These are phyloP conservation scores for Phytophthora aleatoria DNA, from an alignment of 352 stramenopile genomes.

Conservation along the genomic window DNA sequence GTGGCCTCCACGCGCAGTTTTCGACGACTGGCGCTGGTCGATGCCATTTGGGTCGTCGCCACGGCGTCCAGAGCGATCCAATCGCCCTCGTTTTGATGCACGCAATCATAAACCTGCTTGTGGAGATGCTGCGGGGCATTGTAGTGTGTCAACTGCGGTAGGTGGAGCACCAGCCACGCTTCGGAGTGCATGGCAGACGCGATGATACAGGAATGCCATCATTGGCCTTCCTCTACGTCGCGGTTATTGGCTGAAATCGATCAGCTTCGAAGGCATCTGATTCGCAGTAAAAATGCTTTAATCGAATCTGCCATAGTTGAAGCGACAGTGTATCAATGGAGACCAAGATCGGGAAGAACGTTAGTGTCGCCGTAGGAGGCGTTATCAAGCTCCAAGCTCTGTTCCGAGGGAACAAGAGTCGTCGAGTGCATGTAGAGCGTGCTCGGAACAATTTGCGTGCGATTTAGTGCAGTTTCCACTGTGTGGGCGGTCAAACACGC, in stretches of 20 bases:
- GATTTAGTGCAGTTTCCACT: slow-evolving; percentile 5
- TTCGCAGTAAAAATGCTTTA: not conserved
- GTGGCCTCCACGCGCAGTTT: slow-evolving; percentile 31
- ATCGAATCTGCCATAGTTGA: not conserved
- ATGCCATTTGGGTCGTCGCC: slow-evolving; percentile 7
- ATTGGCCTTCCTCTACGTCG: slow-evolving; percentile 1
- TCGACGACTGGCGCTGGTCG: slow-evolving; percentile 12
- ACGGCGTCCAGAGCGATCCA: slow-evolving; percentile 31
- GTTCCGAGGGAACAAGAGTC: slow-evolving; percentile 58
- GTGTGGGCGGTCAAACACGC: not conserved
- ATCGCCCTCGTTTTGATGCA: slow-evolving; percentile 25
- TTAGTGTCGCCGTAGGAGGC: slow-evolving; percentile 1
- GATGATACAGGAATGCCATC: slow-evolving; percentile 16
- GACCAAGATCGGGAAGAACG: slow-evolving; percentile 15
- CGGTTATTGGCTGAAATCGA: slow-evolving; percentile 24
- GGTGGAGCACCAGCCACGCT: slow-evolving; percentile 44
- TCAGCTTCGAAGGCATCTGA: not conserved
- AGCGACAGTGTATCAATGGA: not conserved
- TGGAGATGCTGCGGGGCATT: slow-evolving; percentile 39
- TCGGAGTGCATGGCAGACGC: slow-evolving; percentile 25
- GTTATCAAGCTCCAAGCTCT: slow-evolving; percentile 57
- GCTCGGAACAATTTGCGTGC: slow-evolving; percentile 57
- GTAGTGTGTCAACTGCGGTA: slow-evolving; percentile 51
- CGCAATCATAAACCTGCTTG: slow-evolving; percentile 38
- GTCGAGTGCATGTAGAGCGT: slow-evolving; percentile 58